A percentile compares a stretch with the other conserved stretches of the same genome.
Conservation (phyloP, 2,329 filamentous ascomycete genomes). For the Acrocalymma vagum region DNA sequence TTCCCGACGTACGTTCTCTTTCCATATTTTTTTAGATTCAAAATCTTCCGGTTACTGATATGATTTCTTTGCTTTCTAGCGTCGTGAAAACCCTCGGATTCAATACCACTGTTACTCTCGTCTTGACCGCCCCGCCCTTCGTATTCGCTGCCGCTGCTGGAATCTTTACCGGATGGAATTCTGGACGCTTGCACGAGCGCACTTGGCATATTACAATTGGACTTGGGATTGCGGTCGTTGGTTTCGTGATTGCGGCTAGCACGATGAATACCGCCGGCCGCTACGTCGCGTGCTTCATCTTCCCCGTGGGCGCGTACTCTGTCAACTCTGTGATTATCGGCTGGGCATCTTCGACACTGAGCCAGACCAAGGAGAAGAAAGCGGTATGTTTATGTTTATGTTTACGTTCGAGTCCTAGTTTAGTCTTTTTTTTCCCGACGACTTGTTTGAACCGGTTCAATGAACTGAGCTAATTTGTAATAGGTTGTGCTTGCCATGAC, state of each 20-base stretch:
- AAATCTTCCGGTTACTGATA: not conserved
- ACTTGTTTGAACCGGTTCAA: not conserved
- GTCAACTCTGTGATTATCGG: slow-evolving; percentile 42
- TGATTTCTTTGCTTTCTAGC: slow-evolving; percentile 7
- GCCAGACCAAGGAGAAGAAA: slow-evolving; percentile 41
- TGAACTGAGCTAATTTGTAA: not conserved
- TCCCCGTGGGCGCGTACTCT: slow-evolving; percentile 38
- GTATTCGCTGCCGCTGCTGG: slow-evolving; percentile 55
- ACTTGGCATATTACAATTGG: slow-evolving; percentile 60
- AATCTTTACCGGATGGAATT: slow-evolving; percentile 59
- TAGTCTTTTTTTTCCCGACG: not conserved
- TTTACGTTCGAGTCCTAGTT: not conserved
- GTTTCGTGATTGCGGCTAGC: slow-evolving; percentile 49
- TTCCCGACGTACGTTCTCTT: slow-evolving; percentile 36
- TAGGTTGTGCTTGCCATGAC: slow-evolving; percentile 41
- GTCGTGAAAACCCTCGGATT: slow-evolving; percentile 49
- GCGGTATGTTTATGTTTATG: slow-evolving; percentile 23
- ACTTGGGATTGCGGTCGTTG: slow-evolving; percentile 50
- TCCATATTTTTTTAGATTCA: no score
- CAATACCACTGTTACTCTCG: slow-evolving; percentile 44
- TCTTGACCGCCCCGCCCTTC: slow-evolving; percentile 58
- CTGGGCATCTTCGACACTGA: slow-evolving; percentile 36
- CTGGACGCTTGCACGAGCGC: slow-evolving; percentile 58
- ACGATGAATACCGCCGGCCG: slow-evolving; percentile 37
- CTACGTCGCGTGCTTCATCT: slow-evolving; percentile 41